These are phyloP conservation scores for Volutella citrinella DNA, from an alignment of 2,329 filamentous ascomycete genomes.

Conservation along the genomic window DNA sequence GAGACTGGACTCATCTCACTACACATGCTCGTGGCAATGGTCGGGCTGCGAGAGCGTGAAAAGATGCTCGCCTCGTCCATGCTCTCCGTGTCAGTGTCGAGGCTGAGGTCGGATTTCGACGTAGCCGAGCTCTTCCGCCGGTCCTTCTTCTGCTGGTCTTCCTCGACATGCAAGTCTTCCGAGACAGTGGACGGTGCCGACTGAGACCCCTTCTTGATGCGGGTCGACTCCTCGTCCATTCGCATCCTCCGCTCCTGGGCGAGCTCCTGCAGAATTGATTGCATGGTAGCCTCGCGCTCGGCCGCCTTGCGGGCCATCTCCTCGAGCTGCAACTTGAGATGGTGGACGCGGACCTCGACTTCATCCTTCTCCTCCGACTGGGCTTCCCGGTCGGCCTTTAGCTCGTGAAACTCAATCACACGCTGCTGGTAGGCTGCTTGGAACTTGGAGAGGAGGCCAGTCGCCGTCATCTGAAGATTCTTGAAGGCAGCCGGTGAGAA, in stretches of 20 bases:
- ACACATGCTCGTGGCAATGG: conserved; percentile 39
- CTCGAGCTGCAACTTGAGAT: conserved; percentile 59
- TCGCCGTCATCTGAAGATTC: conserved; percentile 58
- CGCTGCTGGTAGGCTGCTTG: conserved; percentile 58
- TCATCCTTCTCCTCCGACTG: conserved; percentile 56
- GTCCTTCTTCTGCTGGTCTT: conserved; percentile 41
- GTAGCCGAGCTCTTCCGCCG: conserved; percentile 44
- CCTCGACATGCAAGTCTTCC: conserved; percentile 54
- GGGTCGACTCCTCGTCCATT: conserved; percentile 34
- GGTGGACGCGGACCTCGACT: conserved; percentile 47
- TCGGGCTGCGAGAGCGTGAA: conserved; percentile 57
- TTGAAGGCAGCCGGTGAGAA: conserved; percentile 60
- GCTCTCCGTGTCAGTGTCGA: conserved; percentile 52
- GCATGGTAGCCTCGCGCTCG: conserved; percentile 52
- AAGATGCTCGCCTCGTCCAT: conserved; percentile 56
- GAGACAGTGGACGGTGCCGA: conserved; percentile 43
- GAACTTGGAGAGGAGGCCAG: conserved; percentile 52
- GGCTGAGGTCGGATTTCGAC: conserved; percentile 38
- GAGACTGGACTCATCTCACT: conserved; percentile 27
- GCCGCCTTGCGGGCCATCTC: conserved; percentile 52
- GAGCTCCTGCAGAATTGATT: conserved; percentile 48
- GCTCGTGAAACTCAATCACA: conserved; percentile 46
- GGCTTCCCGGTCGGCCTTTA: conserved; percentile 51
- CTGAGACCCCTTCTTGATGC: conserved; percentile 24
- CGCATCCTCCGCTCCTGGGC: conserved; percentile 48